Conservation (phyloP, 1,284 basidiomycete genomes). For the Phellopilus nigrolimitatus region DNA sequence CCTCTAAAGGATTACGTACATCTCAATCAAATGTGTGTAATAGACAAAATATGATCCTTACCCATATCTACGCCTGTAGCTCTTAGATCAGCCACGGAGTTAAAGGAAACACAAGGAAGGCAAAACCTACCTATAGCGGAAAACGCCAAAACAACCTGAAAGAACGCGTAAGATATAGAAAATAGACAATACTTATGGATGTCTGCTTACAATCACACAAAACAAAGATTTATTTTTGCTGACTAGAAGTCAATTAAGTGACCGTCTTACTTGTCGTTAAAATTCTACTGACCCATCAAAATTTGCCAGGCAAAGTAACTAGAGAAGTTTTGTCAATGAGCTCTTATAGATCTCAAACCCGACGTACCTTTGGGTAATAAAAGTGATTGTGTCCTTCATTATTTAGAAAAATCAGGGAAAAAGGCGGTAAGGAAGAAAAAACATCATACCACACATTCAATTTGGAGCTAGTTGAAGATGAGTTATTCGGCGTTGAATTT, state of each 20-base stretch:
- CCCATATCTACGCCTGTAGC: slow-evolving; percentile 9
- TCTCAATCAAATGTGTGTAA: neutral
- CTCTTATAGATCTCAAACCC: neutral
- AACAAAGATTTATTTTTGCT: slow-evolving; percentile 2
- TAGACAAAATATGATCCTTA: neutral
- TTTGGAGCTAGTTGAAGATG: neutral
- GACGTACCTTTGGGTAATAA: slow-evolving; percentile 3
- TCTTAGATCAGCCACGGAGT: too few relatives aligned
- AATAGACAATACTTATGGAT: too few relatives aligned
- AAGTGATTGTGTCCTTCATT: slow-evolving; percentile 5
- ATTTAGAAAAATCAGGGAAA: neutral
- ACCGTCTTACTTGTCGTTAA: neutral
- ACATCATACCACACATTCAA: slow-evolving; percentile 1
- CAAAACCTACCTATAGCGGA: too few relatives aligned
- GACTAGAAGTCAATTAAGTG: neutral
- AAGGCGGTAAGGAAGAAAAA: neutral
- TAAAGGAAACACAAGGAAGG: too few relatives aligned
- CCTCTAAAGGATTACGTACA: neutral
- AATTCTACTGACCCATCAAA: neutral
- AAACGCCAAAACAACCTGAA: too few relatives aligned
- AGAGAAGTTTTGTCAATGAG: neutral
- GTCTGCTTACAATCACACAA: neutral
- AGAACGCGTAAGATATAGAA: too few relatives aligned
- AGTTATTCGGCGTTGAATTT: neutral
- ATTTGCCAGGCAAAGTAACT: slow-evolving; percentile 11